These are phyloP conservation scores for Hirschfeldia incana DNA, from an alignment of 345 rosid species.

Conservation along the genomic window DNA sequence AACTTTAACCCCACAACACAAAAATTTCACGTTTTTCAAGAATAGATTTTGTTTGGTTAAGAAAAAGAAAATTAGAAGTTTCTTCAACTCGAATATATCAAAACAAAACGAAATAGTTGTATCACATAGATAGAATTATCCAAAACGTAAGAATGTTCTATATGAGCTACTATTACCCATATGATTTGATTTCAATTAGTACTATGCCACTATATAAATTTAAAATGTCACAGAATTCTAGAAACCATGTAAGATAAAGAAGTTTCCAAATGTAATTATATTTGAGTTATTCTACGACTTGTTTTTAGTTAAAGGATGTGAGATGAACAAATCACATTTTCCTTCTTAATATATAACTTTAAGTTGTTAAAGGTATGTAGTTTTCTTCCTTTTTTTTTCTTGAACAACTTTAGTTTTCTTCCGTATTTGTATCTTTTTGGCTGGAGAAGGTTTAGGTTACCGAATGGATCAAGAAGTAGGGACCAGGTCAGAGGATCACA, in stretches of 20 bases:
- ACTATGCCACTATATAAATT: neutral
- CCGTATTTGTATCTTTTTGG: slow-evolving; percentile 23
- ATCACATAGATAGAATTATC: neutral
- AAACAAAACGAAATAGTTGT: neutral
- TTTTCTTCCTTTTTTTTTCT: slow-evolving; percentile 4
- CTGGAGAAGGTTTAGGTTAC: slow-evolving; percentile 27
- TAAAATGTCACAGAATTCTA: neutral
- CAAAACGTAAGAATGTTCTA: neutral
- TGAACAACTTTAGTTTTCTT: slow-evolving; percentile 5
- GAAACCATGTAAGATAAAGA: neutral
- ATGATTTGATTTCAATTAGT: neutral
- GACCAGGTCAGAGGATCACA: slow-evolving; percentile 21
- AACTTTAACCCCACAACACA: neutral
- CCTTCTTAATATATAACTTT: neutral
- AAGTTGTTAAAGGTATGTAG: neutral
- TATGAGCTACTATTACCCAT: neutral
- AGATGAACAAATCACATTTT: neutral
- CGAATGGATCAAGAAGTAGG: slow-evolving; percentile 6
- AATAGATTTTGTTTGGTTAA: neutral
- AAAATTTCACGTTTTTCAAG: neutral
- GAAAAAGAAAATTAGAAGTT: neutral
- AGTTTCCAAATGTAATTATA: slow-evolving; percentile 2
- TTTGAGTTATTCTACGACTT: neutral
- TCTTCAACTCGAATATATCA: neutral
- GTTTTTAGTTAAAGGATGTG: neutral